Conservation (phyloP, 176 grass and related monocot genomes). For the Chrysopogon serrulatus region DNA sequence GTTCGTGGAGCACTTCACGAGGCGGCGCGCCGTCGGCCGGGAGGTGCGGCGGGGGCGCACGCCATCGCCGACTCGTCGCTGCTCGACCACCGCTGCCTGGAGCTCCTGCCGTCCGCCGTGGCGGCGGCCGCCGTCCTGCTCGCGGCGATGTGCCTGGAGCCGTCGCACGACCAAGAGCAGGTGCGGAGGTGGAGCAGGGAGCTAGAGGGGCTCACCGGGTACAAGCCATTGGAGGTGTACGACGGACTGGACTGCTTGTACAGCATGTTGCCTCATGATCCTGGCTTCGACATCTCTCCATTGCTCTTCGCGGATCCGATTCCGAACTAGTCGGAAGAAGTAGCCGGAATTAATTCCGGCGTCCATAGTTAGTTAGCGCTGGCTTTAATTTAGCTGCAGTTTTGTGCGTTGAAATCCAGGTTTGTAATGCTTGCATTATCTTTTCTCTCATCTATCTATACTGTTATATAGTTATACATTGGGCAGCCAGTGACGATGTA, state of each 20-base stretch:
- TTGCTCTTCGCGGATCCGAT: not conserved
- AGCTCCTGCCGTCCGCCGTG: not conserved
- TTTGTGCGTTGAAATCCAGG: not conserved
- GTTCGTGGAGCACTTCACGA: conserved; percentile 17
- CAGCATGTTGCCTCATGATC: not conserved
- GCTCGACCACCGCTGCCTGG: not conserved
- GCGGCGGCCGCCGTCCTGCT: not conserved
- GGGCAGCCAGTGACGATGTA: too few relatives aligned
- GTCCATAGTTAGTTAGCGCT: not conserved
- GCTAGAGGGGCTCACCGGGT: not conserved
- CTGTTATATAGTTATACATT: too few relatives aligned
- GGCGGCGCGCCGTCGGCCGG: not conserved
- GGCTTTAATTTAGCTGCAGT: not conserved
- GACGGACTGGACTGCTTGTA: not conserved
- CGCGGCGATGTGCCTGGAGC: not conserved
- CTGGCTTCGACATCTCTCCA: not conserved
- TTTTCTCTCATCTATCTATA: too few relatives aligned
- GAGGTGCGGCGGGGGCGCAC: not conserved
- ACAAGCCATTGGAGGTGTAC: not conserved
- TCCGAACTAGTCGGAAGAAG: not conserved
- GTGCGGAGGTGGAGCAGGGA: not conserved
- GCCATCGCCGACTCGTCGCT: not conserved
- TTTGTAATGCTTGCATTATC: not conserved
- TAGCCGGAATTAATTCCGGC: not conserved
- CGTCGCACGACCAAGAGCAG: not conserved